These are phyloP conservation scores for Chaetomium tenue DNA, from an alignment of 495 filamentous ascomycete genomes.

Conservation along the genomic window DNA sequence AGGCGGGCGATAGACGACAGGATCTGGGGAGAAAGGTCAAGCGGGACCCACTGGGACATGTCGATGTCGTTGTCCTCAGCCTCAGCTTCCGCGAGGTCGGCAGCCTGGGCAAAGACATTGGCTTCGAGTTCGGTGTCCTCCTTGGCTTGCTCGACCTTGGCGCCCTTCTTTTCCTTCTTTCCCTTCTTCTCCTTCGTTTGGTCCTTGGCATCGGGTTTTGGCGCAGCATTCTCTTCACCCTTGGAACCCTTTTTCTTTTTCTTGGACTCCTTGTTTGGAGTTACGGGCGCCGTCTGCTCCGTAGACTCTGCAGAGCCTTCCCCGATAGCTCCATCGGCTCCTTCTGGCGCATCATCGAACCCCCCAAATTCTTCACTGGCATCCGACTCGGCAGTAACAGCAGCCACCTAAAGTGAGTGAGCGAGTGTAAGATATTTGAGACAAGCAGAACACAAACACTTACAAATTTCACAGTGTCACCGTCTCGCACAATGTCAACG, in stretches of 20 bases:
- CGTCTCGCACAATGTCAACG: conserved; percentile 71
- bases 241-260: conserved; percentile 19
- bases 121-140: conserved; percentile 42
- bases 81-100: conserved; percentile 39
- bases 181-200: conserved; percentile 28
- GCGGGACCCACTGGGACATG: conserved; percentile 70
- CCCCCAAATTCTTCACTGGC: conserved; percentile 52
- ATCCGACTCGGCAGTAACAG: conserved; percentile 24
- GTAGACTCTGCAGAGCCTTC: conserved; percentile 11
- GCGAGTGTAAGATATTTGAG: conserved; percentile 2
- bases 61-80: conserved; percentile 51
- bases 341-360: conserved; percentile 48
- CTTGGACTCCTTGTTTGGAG: conserved; percentile 19
- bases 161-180: conserved; percentile 31
- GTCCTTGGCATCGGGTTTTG: conserved; percentile 21
- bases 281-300: neutral
- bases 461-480: conserved; percentile 55
- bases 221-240: conserved; percentile 14
- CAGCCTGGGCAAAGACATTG: conserved; percentile 43
- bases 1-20: conserved; percentile 73
- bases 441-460: conserved; percentile 8
- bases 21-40: conserved; percentile 67
- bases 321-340: conserved; percentile 17
- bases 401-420: conserved; percentile 24
- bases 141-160: conserved; percentile 38